phyloP scores from a whole-genome alignment of 2,329 filamentous ascomycete genomes.

The Hymenoscyphus linearis region DNA sequence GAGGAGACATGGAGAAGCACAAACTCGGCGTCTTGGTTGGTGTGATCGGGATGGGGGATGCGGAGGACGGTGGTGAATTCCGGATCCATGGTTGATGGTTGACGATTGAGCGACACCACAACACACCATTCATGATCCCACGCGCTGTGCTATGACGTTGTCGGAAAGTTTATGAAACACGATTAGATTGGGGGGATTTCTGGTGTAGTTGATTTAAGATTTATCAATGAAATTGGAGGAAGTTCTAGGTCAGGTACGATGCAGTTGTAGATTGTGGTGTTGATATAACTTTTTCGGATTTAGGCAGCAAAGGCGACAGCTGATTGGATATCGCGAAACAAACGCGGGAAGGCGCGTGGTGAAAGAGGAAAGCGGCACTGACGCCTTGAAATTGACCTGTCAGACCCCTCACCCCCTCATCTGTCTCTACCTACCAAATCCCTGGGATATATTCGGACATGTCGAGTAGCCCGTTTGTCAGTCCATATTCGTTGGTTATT shows the following conservation, averaged over 20 bases:
- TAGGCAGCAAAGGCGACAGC: neutral
- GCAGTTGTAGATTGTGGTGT: neutral
- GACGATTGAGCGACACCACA: neutral
- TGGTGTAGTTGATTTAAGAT: neutral
- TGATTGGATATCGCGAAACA: neutral
- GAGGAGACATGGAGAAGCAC: slow-evolving; percentile 57
- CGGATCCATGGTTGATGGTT: slow-evolving; percentile 15
- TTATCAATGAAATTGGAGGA: too few relatives aligned
- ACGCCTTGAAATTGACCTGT: too few relatives aligned
- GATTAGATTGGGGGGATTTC: neutral
- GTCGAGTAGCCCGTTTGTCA: too few relatives aligned
- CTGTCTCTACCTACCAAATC: too few relatives aligned
- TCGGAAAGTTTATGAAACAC: neutral
- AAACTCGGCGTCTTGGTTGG: slow-evolving; percentile 43
- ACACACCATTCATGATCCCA: too few relatives aligned
- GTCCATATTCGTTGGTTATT: too few relatives aligned
- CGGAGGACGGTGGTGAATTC: slow-evolving; percentile 42
- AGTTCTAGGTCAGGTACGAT: neutral
- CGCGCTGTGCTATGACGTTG: neutral
- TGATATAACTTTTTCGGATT: neutral
- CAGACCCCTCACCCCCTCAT: too few relatives aligned
- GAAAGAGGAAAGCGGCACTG: neutral
- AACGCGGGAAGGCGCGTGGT: neutral
- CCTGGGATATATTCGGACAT: too few relatives aligned
- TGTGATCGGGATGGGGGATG: slow-evolving; percentile 52